phyloP scores from a whole-genome alignment of 768 basidiomycete species.

The Saitozyma podzolica region DNA sequence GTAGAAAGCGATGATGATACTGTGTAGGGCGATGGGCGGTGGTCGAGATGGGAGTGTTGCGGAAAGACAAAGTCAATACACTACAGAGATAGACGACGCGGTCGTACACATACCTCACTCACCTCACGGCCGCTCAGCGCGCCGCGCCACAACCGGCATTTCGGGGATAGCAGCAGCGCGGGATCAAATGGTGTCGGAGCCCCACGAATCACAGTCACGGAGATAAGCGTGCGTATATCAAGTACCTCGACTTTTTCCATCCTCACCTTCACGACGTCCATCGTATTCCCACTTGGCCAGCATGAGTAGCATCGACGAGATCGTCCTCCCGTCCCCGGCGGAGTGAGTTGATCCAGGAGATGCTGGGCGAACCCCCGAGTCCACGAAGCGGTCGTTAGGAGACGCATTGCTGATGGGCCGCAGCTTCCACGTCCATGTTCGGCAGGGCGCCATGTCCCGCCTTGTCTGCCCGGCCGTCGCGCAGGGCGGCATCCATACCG shows the following conservation, averaged over 20 bases:
- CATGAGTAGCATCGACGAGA: conserved; percentile 20
- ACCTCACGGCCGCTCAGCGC: no score
- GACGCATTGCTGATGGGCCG: conserved; percentile 1
- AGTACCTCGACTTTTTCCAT: not conserved
- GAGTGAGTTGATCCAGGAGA: conserved; percentile 32
- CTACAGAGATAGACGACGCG: no score
- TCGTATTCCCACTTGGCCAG: not conserved
- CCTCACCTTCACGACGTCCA: not conserved
- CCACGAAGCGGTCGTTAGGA: no score
- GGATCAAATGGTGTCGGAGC: no score
- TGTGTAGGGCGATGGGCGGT: no score
- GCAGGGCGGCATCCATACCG: conserved; percentile 82
- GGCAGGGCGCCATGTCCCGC: conserved; percentile 76
- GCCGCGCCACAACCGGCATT: no score
- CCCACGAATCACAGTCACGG: no score
- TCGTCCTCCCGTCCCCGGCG: conserved; percentile 44
- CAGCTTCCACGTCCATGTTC: conserved; percentile 90
- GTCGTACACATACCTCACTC: no score
- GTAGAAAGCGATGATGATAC: no score
- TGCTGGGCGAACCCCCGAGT: not conserved
- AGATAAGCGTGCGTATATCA: not conserved
- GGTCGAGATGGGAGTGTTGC: no score
- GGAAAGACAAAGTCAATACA: no score
- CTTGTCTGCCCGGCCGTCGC: conserved; percentile 88
- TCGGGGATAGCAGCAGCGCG: no score